A percentile compares a stretch with the other conserved stretches of the same genome.
Evolutionary conservation across 2,329 filamentous ascomycete genomes (phyloP).

Genomic region (Pestalotiopsis sp.): DNA sequence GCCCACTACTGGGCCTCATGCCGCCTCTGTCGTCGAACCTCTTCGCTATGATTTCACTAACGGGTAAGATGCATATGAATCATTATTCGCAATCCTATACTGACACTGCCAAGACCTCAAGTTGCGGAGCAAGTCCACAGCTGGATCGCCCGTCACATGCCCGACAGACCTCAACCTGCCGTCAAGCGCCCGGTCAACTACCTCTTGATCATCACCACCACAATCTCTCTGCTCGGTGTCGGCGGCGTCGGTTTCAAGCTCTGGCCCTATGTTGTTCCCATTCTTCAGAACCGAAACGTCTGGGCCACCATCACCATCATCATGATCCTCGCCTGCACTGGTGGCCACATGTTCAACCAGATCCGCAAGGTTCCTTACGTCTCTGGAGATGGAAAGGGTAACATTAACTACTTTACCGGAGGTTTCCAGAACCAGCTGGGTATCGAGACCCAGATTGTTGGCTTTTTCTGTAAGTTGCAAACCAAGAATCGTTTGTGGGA

Average conservation of each 20-base stretch:
- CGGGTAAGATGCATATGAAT: slow-evolving; percentile 57
- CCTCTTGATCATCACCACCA: slow-evolving; percentile 68
- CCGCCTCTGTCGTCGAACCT: slow-evolving; percentile 68
- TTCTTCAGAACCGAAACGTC: slow-evolving; percentile 87
- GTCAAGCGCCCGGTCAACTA: slow-evolving; percentile 88
- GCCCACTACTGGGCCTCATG: slow-evolving; percentile 80
- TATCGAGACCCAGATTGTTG: slow-evolving; percentile 92
- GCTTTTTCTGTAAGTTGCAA: slow-evolving; percentile 79
- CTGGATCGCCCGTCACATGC: slow-evolving; percentile 79
- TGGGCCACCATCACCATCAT: slow-evolving; percentile 93
- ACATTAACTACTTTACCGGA: slow-evolving; percentile 84
- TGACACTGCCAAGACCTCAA: slow-evolving; percentile 56
- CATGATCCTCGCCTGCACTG: slow-evolving; percentile 87
- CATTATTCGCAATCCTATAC: background rate
- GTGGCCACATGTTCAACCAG: slow-evolving; percentile 99
- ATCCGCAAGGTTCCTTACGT: slow-evolving; percentile 97
- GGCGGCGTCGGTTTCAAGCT: slow-evolving; percentile 71
- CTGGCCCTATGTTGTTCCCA: slow-evolving; percentile 76
- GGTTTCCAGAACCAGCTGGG: slow-evolving; percentile 95
- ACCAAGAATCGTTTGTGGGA: background rate
- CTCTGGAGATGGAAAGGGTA: slow-evolving; percentile 78
- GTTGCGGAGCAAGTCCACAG: slow-evolving; percentile 75
- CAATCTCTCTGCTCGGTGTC: slow-evolving; percentile 69
- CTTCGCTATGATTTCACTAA: slow-evolving; percentile 81
- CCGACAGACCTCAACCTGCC: slow-evolving; percentile 75